Conservation (phyloP, 257 asterid genomes). For the Penstemon eatonii region DNA sequence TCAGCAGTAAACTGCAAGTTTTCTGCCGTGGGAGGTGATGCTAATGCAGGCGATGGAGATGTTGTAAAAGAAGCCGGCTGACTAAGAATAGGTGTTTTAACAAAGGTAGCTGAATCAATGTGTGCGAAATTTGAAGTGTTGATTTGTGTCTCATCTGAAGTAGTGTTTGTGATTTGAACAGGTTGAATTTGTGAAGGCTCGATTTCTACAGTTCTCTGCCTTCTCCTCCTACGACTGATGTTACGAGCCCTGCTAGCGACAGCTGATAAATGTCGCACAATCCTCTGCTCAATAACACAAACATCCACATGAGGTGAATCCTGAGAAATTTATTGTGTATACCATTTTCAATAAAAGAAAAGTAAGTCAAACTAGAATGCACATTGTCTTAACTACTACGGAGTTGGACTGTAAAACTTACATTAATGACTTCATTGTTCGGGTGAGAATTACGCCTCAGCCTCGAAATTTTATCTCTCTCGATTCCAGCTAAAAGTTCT, state of each 20-base stretch:
- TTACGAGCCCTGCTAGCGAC: slow-evolving; percentile 34
- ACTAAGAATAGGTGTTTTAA: slow-evolving; percentile 23
- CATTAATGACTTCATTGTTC: slow-evolving; percentile 36
- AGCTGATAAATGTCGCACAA: slow-evolving; percentile 43
- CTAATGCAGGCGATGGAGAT: slow-evolving; percentile 14
- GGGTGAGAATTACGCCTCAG: slow-evolving; percentile 25
- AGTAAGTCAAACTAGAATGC: neutral
- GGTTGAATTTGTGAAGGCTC: slow-evolving; percentile 39
- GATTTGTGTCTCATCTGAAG: slow-evolving; percentile 26
- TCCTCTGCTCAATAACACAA: slow-evolving; percentile 42
- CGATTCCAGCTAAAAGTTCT: slow-evolving; percentile 55
- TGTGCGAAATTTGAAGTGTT: slow-evolving; percentile 6
- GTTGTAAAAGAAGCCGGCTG: slow-evolving; percentile 22
- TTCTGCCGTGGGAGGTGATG: slow-evolving; percentile 21
- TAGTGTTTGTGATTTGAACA: slow-evolving; percentile 26
- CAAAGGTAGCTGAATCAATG: slow-evolving; percentile 25
- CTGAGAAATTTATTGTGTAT: slow-evolving; percentile 28
- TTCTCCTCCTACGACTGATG: slow-evolving; percentile 36
- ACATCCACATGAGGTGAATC: slow-evolving; percentile 31
- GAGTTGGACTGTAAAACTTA: slow-evolving; percentile 24
- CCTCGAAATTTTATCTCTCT: slow-evolving; percentile 43
- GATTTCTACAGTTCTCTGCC: slow-evolving; percentile 33
- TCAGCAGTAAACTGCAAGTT: slow-evolving; percentile 19
- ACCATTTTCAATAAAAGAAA: neutral
- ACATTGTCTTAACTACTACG: neutral